Percentiles rank a stretch among this genome's conserved stretches.
phyloP scores from a whole-genome alignment of 768 basidiomycete genomes.

The Lentinula lateritia region DNA sequence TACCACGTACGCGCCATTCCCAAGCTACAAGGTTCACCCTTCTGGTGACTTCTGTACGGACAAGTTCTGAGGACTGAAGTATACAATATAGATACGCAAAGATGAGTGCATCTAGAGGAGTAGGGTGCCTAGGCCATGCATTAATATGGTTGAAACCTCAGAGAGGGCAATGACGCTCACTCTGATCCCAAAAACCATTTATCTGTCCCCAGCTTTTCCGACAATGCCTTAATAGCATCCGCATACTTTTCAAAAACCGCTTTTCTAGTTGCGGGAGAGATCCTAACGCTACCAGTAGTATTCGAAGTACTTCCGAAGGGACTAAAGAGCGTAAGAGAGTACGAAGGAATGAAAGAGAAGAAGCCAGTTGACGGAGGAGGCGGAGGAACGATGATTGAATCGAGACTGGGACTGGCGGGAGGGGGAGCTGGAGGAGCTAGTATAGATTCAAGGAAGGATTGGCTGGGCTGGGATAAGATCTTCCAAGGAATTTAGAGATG shows the following conservation, averaged over 20 bases:
- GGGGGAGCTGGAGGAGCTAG: constrained; percentile 22
- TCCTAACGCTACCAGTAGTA: constrained; percentile 23
- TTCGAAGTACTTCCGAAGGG: constrained; percentile 33
- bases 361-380: constrained; percentile 70
- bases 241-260: constrained; percentile 54
- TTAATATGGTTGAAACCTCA: neutral
- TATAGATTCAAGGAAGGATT: constrained; percentile 36
- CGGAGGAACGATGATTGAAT: constrained; percentile 54
- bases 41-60: constrained; percentile 62
- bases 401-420: constrained; percentile 26
- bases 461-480: constrained; percentile 44
- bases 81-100: constrained; percentile 79
- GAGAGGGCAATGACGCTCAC: constrained; percentile 31
- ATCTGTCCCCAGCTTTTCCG: constrained; percentile 69
- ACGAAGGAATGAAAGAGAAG: constrained; percentile 47
- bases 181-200: constrained; percentile 77
- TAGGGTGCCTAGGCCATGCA: constrained; percentile 48
- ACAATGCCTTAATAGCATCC: constrained; percentile 68
- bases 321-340: neutral
- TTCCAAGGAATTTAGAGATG: constrained; percentile 14
- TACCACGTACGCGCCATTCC: constrained; percentile 63
- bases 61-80: constrained; percentile 34
- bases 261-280: constrained; percentile 30
- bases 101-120: constrained; percentile 73
- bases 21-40: constrained; percentile 76